Evolutionary conservation across 352 stramenopile species (phyloP).

Genomic region (Phytopythium kandeliae): DNA sequence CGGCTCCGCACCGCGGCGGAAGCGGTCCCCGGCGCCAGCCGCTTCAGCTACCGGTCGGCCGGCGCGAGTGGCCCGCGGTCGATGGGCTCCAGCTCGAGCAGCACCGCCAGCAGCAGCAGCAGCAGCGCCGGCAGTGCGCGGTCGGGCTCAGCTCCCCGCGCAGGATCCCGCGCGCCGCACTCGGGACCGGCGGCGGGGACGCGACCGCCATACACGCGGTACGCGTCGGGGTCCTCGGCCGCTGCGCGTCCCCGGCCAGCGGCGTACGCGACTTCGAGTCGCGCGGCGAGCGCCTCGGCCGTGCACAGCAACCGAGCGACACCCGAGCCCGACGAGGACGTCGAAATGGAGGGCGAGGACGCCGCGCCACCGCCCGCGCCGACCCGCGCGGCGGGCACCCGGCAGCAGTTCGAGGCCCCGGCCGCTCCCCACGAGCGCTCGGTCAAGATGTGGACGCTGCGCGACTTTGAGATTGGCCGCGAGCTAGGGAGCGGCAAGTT

Average conservation of each 20-base stretch:
- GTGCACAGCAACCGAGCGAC: background rate
- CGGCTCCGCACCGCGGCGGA: background rate
- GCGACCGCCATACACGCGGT: constrained; percentile 4
- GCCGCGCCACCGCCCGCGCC: constrained; percentile 15
- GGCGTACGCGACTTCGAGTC: constrained; percentile 4
- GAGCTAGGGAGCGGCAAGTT: constrained; percentile 87
- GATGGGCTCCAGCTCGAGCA: background rate
- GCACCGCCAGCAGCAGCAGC: constrained; percentile 8
- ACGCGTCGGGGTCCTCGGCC: constrained; percentile 12
- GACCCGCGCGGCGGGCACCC: constrained; percentile 10
- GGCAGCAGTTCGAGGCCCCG: constrained; percentile 9
- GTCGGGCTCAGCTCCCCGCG: constrained; percentile 7
- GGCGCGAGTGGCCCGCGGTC: constrained; percentile 12
- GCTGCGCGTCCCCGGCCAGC: constrained; percentile 4
- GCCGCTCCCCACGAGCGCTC: constrained; percentile 11
- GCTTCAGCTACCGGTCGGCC: constrained; percentile 8
- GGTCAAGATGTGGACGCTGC: constrained; percentile 69
- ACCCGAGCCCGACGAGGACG: background rate
- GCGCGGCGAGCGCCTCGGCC: background rate
- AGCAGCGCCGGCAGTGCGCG: background rate
- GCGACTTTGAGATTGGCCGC: constrained; percentile 85
- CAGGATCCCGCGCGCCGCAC: background rate
- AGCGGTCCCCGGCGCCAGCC: background rate
- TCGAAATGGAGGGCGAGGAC: constrained; percentile 14
- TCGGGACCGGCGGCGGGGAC: background rate